phyloP scores from a whole-genome alignment of 2,329 filamentous ascomycete genomes.

The Clonostachys byssicola region DNA sequence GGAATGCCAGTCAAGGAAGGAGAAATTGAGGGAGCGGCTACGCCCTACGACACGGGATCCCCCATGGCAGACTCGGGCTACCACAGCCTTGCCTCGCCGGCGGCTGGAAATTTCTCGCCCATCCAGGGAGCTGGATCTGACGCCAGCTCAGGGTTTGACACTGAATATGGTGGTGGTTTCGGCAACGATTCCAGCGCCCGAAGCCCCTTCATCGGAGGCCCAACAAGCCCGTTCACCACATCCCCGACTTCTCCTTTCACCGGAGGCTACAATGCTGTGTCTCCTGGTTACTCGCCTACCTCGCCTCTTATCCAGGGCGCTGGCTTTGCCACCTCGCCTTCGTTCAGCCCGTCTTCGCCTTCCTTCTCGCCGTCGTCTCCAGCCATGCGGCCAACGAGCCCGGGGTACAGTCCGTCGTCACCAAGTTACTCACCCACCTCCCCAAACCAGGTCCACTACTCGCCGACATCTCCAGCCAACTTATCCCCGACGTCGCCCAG shows the following conservation, averaged over 20 bases:
- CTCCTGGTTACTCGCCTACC: conserved; percentile 66
- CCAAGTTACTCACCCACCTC: conserved; percentile 62
- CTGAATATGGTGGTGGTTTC: conserved; percentile 50
- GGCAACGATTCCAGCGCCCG: conserved; percentile 43
- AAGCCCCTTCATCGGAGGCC: conserved; percentile 62
- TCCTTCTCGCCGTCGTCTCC: conserved; percentile 62
- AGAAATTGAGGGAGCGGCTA: conserved; percentile 78
- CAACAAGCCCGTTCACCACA: conserved; percentile 73
- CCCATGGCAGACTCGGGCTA: conserved; percentile 72
- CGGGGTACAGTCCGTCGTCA: conserved; percentile 62
- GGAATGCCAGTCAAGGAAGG: conserved; percentile 73
- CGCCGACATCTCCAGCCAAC: conserved; percentile 66
- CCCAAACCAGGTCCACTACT: conserved; percentile 54
- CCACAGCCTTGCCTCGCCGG: conserved; percentile 59
- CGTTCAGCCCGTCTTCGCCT: conserved; percentile 59
- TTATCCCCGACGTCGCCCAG: conserved; percentile 62
- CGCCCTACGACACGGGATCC: conserved; percentile 87
- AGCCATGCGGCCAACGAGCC: conserved; percentile 51
- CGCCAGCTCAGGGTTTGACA: conserved; percentile 60
- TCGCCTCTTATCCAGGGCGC: conserved; percentile 60
- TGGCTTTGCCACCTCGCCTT: conserved; percentile 50
- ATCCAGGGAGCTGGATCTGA: conserved; percentile 74
- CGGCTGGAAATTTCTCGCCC: conserved; percentile 67
- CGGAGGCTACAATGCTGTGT: conserved; percentile 45
- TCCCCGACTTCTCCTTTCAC: conserved; percentile 64